A percentile compares a stretch with the other conserved stretches of the same genome.
Evolutionary conservation across 73 alveolate species (phyloP).

Genomic region (Urostyla sp.): DNA sequence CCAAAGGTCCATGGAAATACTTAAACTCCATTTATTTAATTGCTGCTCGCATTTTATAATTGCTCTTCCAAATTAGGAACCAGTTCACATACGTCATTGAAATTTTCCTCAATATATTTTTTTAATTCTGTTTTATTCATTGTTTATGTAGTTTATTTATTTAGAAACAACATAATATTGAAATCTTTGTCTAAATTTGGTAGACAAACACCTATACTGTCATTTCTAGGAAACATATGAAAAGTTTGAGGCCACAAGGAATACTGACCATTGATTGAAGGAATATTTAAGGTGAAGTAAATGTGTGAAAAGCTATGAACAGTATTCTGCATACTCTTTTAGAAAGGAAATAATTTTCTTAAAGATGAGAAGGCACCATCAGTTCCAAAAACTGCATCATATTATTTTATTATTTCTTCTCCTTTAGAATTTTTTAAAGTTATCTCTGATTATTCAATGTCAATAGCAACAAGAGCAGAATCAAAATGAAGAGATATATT

Average conservation of each 20-base stretch:
- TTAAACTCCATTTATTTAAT: constrained; percentile 3
- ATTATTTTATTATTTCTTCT: constrained; percentile 11
- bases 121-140: constrained; percentile 19
- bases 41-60: background rate
- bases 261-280: constrained; percentile 31
- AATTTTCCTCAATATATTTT: constrained; percentile 17
- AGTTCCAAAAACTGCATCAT: constrained; percentile 33
- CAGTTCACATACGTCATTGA: constrained; percentile 8
- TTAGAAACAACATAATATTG: constrained; percentile 27
- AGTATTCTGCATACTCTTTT: constrained; percentile 22
- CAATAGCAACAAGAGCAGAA: background rate
- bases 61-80: constrained; percentile 23
- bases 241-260: constrained; percentile 25
- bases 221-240: constrained; percentile 34
- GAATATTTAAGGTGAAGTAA: constrained; percentile 16
- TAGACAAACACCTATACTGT: constrained; percentile 36
- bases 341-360: constrained; percentile 7
- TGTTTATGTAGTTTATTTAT: background rate
- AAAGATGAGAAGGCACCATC: constrained; percentile 38
- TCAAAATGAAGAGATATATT: constrained; percentile 5
- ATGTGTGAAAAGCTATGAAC: too few relatives aligned
- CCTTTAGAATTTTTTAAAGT: too few relatives aligned
- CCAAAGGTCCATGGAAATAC: constrained; percentile 29
- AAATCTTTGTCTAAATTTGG: constrained; percentile 47
- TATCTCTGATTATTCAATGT: too few relatives aligned